Evolutionary conservation across 2,329 filamentous ascomycete genomes (phyloP), one percentile per base, ranked within the genome.

Genomic region (Colletotrichum acutatum): DNA sequence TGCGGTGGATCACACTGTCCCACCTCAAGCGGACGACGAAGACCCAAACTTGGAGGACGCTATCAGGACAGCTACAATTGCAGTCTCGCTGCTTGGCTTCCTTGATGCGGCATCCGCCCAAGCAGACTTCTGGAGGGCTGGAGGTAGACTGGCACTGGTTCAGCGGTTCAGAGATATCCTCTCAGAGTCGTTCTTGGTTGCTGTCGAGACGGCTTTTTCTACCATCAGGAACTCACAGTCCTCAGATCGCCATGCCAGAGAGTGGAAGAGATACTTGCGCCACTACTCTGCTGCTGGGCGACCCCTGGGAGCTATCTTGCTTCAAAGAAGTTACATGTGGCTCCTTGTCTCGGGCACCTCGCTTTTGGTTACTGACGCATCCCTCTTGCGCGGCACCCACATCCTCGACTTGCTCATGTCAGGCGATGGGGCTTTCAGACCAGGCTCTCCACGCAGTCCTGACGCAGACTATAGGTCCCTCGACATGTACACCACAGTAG

Each of bases 41-140:
- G 86, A 86, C 74, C 87, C 89, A 53, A 89, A 90, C 67, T 82
- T 92, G 14, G 91, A 93, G 67, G 91, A 94, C 77, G 90, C 92
- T 64, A 86, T 93, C 68, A 87, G 90, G 32, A 90, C 93, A 65
- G 90, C 95, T 65, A 94, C 93, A 22, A 90, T 98, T 75, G 90
- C 93, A 7, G 90, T 97, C 60, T 96, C 96, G 0, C 85, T 99
- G n/a, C 84, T 98, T 28, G 97, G 97, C 0, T 98, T 99, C 79
- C 84, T 99, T 65, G 91, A 96, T 79, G 95, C 95, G 26, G 92
- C 93, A 4, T 91, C 95, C 4, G 90, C 91, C 6, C 91, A 95
- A 79, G 90, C 92, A 11, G 90, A 92, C 74, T 96, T 98, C 77
- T 99, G 95, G 95, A 91, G 86, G 72, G 86, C 92, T 1, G 88